A percentile compares a stretch with the other conserved stretches of the same genome.
These are phyloP conservation scores for Schwanniomyces yamadae DNA, from an alignment of 805 yeast genomes.

Conservation along the genomic window DNA sequence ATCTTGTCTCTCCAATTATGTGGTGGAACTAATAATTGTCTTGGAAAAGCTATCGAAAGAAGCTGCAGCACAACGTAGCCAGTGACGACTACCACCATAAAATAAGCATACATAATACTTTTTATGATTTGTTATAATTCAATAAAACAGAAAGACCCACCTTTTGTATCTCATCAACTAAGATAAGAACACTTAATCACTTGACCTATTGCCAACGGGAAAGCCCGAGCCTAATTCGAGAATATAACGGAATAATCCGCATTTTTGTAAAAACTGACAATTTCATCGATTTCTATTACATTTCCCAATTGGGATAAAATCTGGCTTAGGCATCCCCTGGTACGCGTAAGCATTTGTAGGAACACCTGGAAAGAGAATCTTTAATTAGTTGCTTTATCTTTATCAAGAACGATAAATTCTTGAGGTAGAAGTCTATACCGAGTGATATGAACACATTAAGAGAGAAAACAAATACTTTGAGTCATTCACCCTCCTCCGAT, in stretches of 20 bases:
- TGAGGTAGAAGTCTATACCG: neutral
- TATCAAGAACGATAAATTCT: neutral
- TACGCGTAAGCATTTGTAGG: constrained; percentile 1
- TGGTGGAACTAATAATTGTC: constrained; percentile 38
- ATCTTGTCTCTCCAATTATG: constrained; percentile 39
- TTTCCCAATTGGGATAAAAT: constrained; percentile 11
- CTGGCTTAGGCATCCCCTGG: neutral
- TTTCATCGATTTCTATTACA: constrained; percentile 7
- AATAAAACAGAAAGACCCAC: no score
- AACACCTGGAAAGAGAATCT: constrained; percentile 1
- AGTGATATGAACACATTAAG: constrained; percentile 21
- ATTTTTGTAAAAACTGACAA: no score
- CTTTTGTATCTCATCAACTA: no score
- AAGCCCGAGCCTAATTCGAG: no score
- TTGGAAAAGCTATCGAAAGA: constrained; percentile 28
- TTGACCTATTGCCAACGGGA: no score
- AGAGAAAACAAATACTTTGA: constrained; percentile 19
- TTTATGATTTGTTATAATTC: no score
- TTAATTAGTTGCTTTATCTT: constrained; percentile 1
- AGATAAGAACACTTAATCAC: no score
- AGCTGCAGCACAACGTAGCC: constrained; percentile 16
- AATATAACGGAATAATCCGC: no score
- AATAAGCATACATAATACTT: neutral
- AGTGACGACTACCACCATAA: constrained; percentile 8
- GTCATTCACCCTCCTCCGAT: constrained; percentile 14